Conservation (phyloP, 2,329 filamentous ascomycete species). For the Cordyceps javanica region DNA sequence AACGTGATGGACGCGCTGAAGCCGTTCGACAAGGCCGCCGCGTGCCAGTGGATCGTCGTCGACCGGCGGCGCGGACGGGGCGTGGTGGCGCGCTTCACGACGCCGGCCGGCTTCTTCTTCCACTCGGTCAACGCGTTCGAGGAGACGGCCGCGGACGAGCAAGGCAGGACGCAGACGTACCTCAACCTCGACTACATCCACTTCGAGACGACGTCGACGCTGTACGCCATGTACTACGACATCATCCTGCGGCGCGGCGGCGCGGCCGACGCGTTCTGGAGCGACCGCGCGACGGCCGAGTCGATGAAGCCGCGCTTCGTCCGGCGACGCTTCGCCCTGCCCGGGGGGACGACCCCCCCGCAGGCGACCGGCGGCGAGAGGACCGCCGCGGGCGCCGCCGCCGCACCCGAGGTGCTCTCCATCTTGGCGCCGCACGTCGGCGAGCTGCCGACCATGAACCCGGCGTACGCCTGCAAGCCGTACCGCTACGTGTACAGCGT, state of each 20-base stretch:
- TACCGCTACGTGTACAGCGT: slow-evolving; percentile 52
- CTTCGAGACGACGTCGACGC: slow-evolving; percentile 26
- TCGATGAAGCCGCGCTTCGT: not conserved
- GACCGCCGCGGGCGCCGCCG: not conserved
- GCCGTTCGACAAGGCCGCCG: slow-evolving; percentile 46
- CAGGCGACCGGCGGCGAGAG: not conserved
- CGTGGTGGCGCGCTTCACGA: slow-evolving; percentile 57
- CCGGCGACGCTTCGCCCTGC: slow-evolving; percentile 1
- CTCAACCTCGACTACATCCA: slow-evolving; percentile 41
- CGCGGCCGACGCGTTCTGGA: slow-evolving; percentile 12
- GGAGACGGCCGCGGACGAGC: slow-evolving; percentile 42
- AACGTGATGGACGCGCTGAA: slow-evolving; percentile 60
- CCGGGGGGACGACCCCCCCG: too few species aligned
- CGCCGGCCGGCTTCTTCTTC: slow-evolving; percentile 62
- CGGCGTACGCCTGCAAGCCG: slow-evolving; percentile 38
- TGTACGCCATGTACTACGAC: slow-evolving; percentile 59
- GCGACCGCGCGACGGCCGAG: slow-evolving; percentile 25
- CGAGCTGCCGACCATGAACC: slow-evolving; percentile 58
- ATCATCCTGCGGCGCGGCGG: slow-evolving; percentile 45
- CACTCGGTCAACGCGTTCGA: slow-evolving; percentile 69
- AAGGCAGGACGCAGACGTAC: slow-evolving; percentile 54
- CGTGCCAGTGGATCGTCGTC: slow-evolving; percentile 61
- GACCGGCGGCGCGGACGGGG: slow-evolving; percentile 55
- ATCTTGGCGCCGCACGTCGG: slow-evolving; percentile 36
- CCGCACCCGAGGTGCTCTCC: slow-evolving; percentile 19